Percentiles rank a stretch among this genome's conserved stretches.
phyloP scores from a whole-genome alignment of 1,284 basidiomycete genomes.

The Apiotrichum veenhuisii region DNA sequence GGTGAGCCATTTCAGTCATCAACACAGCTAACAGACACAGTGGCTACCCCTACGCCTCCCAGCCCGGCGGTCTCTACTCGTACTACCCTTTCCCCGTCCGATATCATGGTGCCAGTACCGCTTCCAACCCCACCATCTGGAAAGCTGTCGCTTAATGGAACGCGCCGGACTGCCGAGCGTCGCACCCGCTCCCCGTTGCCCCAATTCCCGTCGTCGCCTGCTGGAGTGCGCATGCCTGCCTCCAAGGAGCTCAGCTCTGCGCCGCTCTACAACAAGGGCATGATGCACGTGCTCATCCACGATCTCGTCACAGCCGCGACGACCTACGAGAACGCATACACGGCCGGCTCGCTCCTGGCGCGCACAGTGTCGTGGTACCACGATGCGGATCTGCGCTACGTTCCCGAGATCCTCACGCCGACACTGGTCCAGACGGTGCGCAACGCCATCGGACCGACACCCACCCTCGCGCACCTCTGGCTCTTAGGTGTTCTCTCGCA shows the following conservation, averaged over 20 bases:
- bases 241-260: conserved; percentile 2
- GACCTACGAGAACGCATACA: conserved; percentile 1
- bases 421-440: conserved; percentile 4
- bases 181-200: background rate
- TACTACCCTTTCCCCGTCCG: too few relatives aligned
- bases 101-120: too few relatives aligned
- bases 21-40: too few relatives aligned
- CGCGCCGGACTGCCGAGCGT: background rate
- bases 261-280: conserved; percentile 10
- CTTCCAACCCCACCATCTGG: background rate
- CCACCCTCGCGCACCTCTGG: conserved; percentile 7
- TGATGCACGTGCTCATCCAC: conserved; percentile 1
- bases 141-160: background rate
- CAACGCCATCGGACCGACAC: background rate
- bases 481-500: conserved; percentile 6
- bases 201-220: background rate
- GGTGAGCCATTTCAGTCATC: background rate
- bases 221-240: background rate
- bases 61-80: too few relatives aligned
- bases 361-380: conserved; percentile 14
- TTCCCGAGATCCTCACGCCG: conserved; percentile 10
- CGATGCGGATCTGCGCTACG: conserved; percentile 7
- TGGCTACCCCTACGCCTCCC: too few relatives aligned
- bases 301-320: conserved; percentile 4
- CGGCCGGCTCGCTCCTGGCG: conserved; percentile 9